Base-by-base conservation (phyloP, 2,329 filamentous ascomycete species). In the Colletotrichum spaethianum region DNA sequence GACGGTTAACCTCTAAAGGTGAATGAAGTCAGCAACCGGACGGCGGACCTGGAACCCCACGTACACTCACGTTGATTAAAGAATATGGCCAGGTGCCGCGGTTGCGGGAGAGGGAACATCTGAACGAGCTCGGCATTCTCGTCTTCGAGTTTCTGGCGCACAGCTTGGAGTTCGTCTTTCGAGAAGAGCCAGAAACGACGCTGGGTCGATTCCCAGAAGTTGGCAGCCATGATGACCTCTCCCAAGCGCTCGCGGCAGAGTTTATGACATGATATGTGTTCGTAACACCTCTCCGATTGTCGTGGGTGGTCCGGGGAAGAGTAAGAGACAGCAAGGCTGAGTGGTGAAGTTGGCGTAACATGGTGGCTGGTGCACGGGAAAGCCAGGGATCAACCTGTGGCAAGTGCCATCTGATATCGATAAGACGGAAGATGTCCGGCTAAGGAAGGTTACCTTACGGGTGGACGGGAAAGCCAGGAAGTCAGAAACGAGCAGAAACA, bases 151-250 rank as follows among this genome's bases (percentile, higher is more conserved):
- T 91, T 90, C 79, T 92, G 90, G 68, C 96, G 92, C 80, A 93
- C 90, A 63, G 92, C 88, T 18, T 90, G 89, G 64, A 99, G 88
- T 80, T 95, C 91, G 74, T 94, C 91, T 78, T 75, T 75, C 52
- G 72, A 60, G 82, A 97, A 98, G 68, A 94, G 93, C 96, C 96
- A 99, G 85, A 93, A 90, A 76, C 91, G 93, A 76, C 93, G 90
- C 84, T 99, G 96, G 33, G 94, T 96, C 67, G 96, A 98, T 75
- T 94, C 93, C 95, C 95, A 99, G 85, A 96, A 99, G 83, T 96
- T 98, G 80, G 95, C 94, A 42, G 96, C 94, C 96, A 98, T 98
- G 64, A 70, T 78, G 70, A 72, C 52, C 70, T 63, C 28, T 48
- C 53, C 52, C 20, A 7, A 23, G 44, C 40, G 36, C 38, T 60